Evolutionary conservation across 73 alveolate species (phyloP).

Genomic region (Tetrahymena thermophila): DNA sequence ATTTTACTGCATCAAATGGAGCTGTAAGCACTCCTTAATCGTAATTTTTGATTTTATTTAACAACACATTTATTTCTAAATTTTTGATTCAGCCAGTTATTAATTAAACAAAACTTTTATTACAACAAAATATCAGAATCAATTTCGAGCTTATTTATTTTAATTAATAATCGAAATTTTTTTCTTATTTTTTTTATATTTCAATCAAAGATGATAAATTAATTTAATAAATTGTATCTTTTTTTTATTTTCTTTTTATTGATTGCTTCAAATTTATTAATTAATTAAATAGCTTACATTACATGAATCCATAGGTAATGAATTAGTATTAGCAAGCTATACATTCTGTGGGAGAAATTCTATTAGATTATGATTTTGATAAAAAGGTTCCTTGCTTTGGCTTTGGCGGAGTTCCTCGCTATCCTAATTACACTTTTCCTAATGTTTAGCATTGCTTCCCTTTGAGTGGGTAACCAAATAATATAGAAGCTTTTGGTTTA

Average conservation of each 20-base stretch:
- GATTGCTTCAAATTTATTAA: too few relatives aligned
- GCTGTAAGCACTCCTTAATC: constrained; percentile 56
- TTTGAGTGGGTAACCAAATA: constrained; percentile 52
- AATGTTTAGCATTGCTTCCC: constrained; percentile 80
- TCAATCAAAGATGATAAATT: too few relatives aligned
- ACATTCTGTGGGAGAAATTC: constrained; percentile 56
- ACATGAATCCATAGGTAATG: constrained; percentile 18
- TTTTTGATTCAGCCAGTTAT: too few relatives aligned
- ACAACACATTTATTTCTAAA: too few relatives aligned
- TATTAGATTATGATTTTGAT: constrained; percentile 74
- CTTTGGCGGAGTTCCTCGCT: constrained; percentile 86
- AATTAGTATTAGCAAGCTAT: constrained; percentile 84
- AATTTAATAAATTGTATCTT: too few relatives aligned
- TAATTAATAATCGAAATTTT: neutral
- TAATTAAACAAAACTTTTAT: too few relatives aligned
- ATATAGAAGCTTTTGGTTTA: constrained; percentile 63
- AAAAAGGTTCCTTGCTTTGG: constrained; percentile 83
- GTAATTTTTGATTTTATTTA: neutral
- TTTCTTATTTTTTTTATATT: too few relatives aligned
- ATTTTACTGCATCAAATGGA: constrained; percentile 88
- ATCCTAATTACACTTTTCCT: constrained; percentile 26
- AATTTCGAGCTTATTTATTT: neutral
- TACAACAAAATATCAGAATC: constrained; percentile 3
- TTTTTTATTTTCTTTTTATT: neutral
- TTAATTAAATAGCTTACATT: constrained; percentile 6